Evolutionary conservation across 192 early-diverging fungal species (phyloP).

Genomic region (Backusella parvicylindrica): DNA sequence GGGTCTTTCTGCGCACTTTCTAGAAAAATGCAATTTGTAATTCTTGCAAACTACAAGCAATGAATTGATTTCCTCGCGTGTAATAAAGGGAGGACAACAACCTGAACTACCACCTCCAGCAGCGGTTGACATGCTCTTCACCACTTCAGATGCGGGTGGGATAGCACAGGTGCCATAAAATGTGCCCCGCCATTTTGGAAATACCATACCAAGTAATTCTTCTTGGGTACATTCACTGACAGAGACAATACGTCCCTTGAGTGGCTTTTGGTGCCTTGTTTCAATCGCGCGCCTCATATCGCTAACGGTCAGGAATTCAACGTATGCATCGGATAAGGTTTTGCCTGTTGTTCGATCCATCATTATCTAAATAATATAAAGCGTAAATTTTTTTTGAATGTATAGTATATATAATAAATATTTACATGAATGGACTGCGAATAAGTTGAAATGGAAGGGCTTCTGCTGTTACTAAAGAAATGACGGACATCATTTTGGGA

Average conservation of each 20-base stretch:
- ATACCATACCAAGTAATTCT: conserved; percentile 49
- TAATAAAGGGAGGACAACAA: conserved; percentile 42
- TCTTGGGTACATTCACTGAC: conserved; percentile 50
- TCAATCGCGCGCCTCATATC: conserved; percentile 56
- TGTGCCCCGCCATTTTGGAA: conserved; percentile 54
- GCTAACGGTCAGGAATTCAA: conserved; percentile 52
- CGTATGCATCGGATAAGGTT: conserved; percentile 62
- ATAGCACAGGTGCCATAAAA: conserved; percentile 42
- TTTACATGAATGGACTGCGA: conserved; percentile 53
- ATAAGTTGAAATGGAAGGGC: conserved; percentile 40
- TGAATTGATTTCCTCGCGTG: conserved; percentile 70
- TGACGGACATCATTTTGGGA: conserved; percentile 46
- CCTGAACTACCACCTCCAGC: conserved; percentile 9
- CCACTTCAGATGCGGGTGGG: conserved; percentile 18
- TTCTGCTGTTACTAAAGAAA: conserved; percentile 41
- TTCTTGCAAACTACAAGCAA: conserved; percentile 67
- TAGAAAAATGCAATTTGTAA: conserved; percentile 74
- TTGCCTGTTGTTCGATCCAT: conserved; percentile 69
- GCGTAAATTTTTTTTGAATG: not conserved
- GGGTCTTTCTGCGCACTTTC: conserved; percentile 70
- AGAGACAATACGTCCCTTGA: conserved; percentile 60
- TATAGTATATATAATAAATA: not conserved
- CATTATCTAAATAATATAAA: conserved; percentile 38
- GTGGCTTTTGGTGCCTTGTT: conserved; percentile 43
- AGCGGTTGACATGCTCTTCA: conserved; percentile 13